Conservation (phyloP, 192 early-diverging fungal genomes). For the Podila horticola region DNA sequence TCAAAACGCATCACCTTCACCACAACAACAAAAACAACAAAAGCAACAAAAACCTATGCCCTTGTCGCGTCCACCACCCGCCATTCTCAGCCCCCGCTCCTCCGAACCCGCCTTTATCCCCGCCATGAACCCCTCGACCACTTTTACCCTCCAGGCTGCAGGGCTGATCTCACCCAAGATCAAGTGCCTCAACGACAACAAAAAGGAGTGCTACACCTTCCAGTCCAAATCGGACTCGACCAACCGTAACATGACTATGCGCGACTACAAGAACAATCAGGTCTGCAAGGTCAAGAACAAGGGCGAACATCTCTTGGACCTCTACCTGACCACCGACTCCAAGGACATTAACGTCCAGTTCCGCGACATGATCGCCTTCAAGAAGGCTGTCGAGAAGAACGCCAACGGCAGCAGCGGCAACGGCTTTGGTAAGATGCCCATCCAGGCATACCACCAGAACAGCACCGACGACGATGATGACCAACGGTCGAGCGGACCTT, state of each 20-base stretch:
- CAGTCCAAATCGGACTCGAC: conserved; percentile 36
- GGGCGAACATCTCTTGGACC: conserved; percentile 46
- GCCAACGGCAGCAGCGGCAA: conserved; percentile 4
- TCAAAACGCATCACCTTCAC: background rate
- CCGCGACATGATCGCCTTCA: conserved; percentile 50
- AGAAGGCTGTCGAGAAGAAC: conserved; percentile 51
- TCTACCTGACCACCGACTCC: conserved; percentile 43
- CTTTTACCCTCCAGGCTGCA: conserved; percentile 37
- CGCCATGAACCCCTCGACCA: conserved; percentile 32
- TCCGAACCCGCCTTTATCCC: conserved; percentile 35
- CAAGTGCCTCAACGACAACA: conserved; percentile 42
- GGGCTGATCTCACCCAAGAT: conserved; percentile 39
- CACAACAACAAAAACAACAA: background rate
- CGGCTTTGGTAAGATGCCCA: conserved; percentile 4
- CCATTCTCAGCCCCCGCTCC: conserved; percentile 31
- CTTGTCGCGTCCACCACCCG: conserved; percentile 33
- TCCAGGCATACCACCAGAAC: too few relatives aligned
- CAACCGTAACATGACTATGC: conserved; percentile 37
- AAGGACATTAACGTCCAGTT: conserved; percentile 52
- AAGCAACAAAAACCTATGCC: conserved; percentile 16
- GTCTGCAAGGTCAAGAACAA: conserved; percentile 50
- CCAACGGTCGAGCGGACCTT: conserved; percentile 7
- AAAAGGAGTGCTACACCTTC: conserved; percentile 45
- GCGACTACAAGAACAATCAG: conserved; percentile 30
- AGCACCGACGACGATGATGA: conserved; percentile 17